These are phyloP conservation scores for Lactarius akahatsu DNA, from an alignment of 768 basidiomycete species.

Conservation along the genomic window DNA sequence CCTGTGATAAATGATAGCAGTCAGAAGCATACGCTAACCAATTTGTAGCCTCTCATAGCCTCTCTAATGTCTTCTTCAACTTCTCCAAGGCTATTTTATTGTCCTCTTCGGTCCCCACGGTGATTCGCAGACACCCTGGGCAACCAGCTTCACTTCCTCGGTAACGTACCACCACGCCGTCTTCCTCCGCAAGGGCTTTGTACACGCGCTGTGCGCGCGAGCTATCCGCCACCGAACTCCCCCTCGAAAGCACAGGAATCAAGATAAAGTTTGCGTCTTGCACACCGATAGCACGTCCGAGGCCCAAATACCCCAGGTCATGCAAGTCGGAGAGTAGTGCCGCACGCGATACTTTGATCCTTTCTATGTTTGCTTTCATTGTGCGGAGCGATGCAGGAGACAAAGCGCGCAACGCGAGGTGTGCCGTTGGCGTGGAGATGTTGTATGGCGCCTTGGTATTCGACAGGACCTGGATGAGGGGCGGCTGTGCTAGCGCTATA, in stretches of 20 bases:
- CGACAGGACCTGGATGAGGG: slow-evolving; percentile 84
- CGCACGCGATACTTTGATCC: slow-evolving; percentile 57
- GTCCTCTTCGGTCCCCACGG: slow-evolving; percentile 83
- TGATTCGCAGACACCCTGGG: slow-evolving; percentile 82
- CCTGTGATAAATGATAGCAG: neutral
- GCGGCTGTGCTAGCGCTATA: slow-evolving; percentile 84
- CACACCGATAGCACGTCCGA: slow-evolving; percentile 72
- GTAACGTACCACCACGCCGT: slow-evolving; percentile 88
- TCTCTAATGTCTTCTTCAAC: slow-evolving; percentile 50
- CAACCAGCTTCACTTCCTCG: slow-evolving; percentile 87
- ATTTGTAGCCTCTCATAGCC: slow-evolving; percentile 27
- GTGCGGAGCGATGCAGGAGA: slow-evolving; percentile 56
- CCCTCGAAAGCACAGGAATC: slow-evolving; percentile 64
- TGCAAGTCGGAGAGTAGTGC: slow-evolving; percentile 52
- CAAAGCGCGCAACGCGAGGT: slow-evolving; percentile 77
- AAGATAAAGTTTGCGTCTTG: slow-evolving; percentile 91
- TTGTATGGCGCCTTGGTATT: slow-evolving; percentile 99
- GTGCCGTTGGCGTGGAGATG: slow-evolving; percentile 85
- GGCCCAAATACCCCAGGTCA: slow-evolving; percentile 47
- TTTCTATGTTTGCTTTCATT: slow-evolving; percentile 66
- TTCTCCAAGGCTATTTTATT: slow-evolving; percentile 58
- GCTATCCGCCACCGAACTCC: slow-evolving; percentile 52
- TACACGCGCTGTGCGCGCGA: slow-evolving; percentile 65
- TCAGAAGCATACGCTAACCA: neutral
- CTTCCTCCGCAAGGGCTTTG: slow-evolving; percentile 76